A percentile compares a stretch with the other conserved stretches of the same genome.
These are phyloP conservation scores for Rhytidiadelphus loreus DNA, from an alignment of 225 moss, liverwort and hornwort genomes.

Conservation along the genomic window DNA sequence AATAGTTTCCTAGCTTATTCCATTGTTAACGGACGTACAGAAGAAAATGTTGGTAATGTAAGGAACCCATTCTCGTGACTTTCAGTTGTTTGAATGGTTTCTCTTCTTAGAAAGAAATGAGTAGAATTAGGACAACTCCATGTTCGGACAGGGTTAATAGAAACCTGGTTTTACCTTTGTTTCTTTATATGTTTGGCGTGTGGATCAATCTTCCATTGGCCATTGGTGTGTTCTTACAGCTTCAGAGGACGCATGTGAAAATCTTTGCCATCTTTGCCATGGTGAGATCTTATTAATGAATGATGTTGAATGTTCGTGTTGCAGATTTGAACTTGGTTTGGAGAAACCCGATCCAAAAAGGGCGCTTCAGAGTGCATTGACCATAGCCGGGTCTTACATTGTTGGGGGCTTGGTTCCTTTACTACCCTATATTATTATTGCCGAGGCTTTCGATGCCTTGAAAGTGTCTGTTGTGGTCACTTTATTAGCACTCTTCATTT, in stretches of 20 bases:
- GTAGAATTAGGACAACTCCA: background rate
- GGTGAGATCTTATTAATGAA: background rate
- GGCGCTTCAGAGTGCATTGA: conserved; percentile 88
- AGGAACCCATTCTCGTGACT: background rate
- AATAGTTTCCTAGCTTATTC: background rate
- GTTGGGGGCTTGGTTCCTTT: conserved; percentile 83
- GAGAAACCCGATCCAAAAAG: conserved; percentile 92
- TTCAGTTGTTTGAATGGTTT: background rate
- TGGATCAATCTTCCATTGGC: background rate
- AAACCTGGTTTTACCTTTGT: background rate
- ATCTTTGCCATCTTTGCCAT: background rate
- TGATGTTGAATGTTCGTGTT: background rate
- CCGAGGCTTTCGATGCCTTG: conserved; percentile 49
- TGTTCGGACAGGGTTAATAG: no score
- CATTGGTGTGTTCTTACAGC: background rate
- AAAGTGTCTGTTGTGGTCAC: conserved; percentile 70
- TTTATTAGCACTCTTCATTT: conserved; percentile 65
- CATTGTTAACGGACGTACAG: background rate
- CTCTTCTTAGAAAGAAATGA: background rate
- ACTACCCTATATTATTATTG: conserved; percentile 65
- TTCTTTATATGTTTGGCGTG: background rate
- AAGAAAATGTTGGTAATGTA: background rate
- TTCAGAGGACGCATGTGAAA: background rate
- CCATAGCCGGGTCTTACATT: conserved; percentile 87
- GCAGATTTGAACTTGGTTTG: conserved; percentile 93